phyloP scores from a whole-genome alignment of 2,329 filamentous ascomycete genomes.

The Zelopaecilomyces penicillatus region DNA sequence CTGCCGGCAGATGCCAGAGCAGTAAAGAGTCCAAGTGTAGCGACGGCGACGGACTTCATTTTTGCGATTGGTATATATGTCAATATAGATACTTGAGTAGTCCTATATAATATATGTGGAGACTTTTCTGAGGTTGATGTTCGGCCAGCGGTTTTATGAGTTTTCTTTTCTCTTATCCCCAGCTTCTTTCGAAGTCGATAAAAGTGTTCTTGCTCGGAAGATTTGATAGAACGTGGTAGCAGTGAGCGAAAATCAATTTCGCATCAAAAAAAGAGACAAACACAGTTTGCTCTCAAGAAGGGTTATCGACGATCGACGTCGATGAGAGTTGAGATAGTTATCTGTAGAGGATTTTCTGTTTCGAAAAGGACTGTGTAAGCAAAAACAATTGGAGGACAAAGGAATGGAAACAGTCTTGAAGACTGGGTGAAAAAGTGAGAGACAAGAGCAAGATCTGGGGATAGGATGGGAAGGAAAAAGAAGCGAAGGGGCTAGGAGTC shows the following conservation, averaged over 20 bases:
- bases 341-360: too few species aligned
- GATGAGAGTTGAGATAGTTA: too few species aligned
- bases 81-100: background rate
- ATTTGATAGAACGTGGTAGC: background rate
- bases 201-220: background rate
- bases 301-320: slow-evolving; percentile 1
- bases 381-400: slow-evolving; percentile 16
- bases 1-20: slow-evolving; percentile 9
- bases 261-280: slow-evolving; percentile 20
- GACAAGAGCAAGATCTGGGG: slow-evolving; percentile 10
- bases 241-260: slow-evolving; percentile 26
- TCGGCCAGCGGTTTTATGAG: background rate
- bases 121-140: background rate
- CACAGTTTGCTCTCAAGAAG: slow-evolving; percentile 23
- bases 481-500: background rate
- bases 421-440: slow-evolving; percentile 16
- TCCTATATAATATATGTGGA: slow-evolving; percentile 12
- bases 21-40: slow-evolving; percentile 6
- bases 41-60: slow-evolving; percentile 8
- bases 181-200: slow-evolving; percentile 1
- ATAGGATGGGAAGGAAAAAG: slow-evolving; percentile 3
- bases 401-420: slow-evolving; percentile 20
- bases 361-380: slow-evolving; percentile 18
- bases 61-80: background rate
- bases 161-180: background rate